These are phyloP conservation scores for Kodamaea nitidulidarum DNA, from an alignment of 805 yeast species.

Conservation along the genomic window DNA sequence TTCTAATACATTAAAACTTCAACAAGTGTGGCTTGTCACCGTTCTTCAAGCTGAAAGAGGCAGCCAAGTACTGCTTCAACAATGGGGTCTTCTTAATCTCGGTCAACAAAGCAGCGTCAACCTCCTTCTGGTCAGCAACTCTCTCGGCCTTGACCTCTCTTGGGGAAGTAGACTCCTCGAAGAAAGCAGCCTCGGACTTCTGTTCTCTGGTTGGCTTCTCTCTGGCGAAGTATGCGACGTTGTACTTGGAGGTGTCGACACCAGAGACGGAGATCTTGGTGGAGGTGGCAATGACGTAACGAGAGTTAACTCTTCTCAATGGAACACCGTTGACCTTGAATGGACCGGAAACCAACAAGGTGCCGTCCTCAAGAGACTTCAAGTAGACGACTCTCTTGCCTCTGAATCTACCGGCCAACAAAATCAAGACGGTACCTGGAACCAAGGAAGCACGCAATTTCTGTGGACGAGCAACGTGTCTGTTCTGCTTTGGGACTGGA, in stretches of 20 bases:
- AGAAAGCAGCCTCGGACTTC: slow-evolving; percentile 91
- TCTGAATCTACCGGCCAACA: slow-evolving; percentile 99
- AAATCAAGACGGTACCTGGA: slow-evolving; percentile 96
- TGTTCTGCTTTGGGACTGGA: slow-evolving; percentile 81
- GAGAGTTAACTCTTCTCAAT: slow-evolving; percentile 97
- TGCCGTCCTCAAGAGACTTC: slow-evolving; percentile 96
- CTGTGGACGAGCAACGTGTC: slow-evolving; percentile 91
- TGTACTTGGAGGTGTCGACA: slow-evolving; percentile 86
- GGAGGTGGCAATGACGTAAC: slow-evolving; percentile 98
- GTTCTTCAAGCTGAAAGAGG: slow-evolving; percentile 93
- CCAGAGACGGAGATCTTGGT: slow-evolving; percentile 78
- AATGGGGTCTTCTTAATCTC: slow-evolving; percentile 97
- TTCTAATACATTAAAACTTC: slow-evolving; percentile 66
- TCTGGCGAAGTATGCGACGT: slow-evolving; percentile 93
- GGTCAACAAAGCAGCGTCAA: slow-evolving; percentile 87
- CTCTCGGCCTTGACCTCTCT: slow-evolving; percentile 89
- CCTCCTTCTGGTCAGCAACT: slow-evolving; percentile 92
- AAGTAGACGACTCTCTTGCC: slow-evolving; percentile 99
- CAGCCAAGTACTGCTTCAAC: slow-evolving; percentile 92
- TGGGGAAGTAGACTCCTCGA: slow-evolving; percentile 72
- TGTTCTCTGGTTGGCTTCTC: slow-evolving; percentile 80
- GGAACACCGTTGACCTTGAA: slow-evolving; percentile 99
- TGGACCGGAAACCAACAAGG: slow-evolving; percentile 95
- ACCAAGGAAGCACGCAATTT: slow-evolving; percentile 92
- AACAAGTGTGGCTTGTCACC: slow-evolving; percentile 98